phyloP scores from a whole-genome alignment of 1,284 basidiomycete genomes.

The Trametes sp. region DNA sequence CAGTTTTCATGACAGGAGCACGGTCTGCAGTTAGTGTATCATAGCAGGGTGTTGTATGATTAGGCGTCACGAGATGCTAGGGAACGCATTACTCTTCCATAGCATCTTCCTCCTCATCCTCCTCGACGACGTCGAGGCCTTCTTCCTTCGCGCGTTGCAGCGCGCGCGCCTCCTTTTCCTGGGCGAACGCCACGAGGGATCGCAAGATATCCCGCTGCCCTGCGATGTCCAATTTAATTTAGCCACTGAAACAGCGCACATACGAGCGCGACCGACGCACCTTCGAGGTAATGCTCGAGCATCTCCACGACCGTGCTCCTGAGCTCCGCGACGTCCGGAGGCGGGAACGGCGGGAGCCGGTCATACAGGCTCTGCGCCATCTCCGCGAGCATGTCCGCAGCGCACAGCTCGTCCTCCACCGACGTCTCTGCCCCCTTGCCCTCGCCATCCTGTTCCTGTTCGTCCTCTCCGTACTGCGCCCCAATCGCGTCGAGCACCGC shows the following conservation, averaged over 20 bases:
- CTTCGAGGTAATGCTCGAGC: conserved; percentile 66
- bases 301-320: conserved; percentile 62
- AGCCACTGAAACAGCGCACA: not conserved
- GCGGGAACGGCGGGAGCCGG: conserved; percentile 51
- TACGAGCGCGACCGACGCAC: conserved; percentile 40
- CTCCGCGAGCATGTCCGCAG: conserved; percentile 66
- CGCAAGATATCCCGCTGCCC: conserved; percentile 54
- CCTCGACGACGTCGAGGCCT: conserved; percentile 61
- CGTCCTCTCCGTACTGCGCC: conserved; percentile 31
- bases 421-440: not conserved
- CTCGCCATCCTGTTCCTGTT: conserved; percentile 43
- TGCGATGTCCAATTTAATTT: conserved; percentile 13
- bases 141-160: conserved; percentile 54
- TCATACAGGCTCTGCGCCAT: conserved; percentile 68
- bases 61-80: not conserved
- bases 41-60: not conserved
- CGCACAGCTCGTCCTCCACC: conserved; percentile 66
- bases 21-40: not conserved
- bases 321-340: conserved; percentile 36
- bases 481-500: conserved; percentile 57
- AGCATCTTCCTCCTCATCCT: conserved; percentile 43
- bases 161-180: conserved; percentile 52
- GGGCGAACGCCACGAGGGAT: conserved; percentile 52
- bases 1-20: conserved; percentile 6
- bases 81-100: conserved; percentile 6